Evolutionary conservation across 768 basidiomycete species (phyloP).

Genomic region (Crucibulum laeve): DNA sequence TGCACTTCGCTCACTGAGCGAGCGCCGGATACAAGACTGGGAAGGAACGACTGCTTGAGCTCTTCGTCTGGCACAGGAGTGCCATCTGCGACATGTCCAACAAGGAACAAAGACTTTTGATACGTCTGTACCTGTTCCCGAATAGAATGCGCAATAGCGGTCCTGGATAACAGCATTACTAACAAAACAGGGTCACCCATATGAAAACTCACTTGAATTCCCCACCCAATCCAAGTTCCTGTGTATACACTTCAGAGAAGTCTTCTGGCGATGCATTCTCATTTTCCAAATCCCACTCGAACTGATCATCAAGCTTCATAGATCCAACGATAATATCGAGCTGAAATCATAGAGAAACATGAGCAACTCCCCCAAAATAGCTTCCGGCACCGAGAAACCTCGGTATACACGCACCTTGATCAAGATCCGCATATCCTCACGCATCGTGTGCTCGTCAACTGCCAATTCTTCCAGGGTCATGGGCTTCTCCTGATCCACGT

Average conservation of each 20-base stretch:
- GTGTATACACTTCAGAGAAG: conserved; percentile 83
- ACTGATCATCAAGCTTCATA: conserved; percentile 92
- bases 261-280: conserved; percentile 80
- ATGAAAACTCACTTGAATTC: conserved; percentile 77
- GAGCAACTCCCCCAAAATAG: background rate
- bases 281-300: conserved; percentile 96
- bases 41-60: conserved; percentile 83
- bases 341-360: conserved; percentile 31
- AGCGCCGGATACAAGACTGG: conserved; percentile 66
- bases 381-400: background rate
- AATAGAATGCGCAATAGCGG: conserved; percentile 92
- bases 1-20: conserved; percentile 76
- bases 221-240: conserved; percentile 83
- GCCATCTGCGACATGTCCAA: conserved; percentile 84
- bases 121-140: conserved; percentile 92
- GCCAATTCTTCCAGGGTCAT: conserved; percentile 59
- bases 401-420: conserved; percentile 65
- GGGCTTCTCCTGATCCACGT: conserved; percentile 36
- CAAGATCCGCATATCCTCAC: conserved; percentile 88
- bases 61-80: conserved; percentile 83
- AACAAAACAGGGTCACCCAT: background rate
- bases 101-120: conserved; percentile 86
- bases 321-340: conserved; percentile 93
- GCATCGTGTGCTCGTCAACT: conserved; percentile 57
- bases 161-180: conserved; percentile 46